Conservation (phyloP, 129 eudicot species). For the Oenanthe sinensis region DNA sequence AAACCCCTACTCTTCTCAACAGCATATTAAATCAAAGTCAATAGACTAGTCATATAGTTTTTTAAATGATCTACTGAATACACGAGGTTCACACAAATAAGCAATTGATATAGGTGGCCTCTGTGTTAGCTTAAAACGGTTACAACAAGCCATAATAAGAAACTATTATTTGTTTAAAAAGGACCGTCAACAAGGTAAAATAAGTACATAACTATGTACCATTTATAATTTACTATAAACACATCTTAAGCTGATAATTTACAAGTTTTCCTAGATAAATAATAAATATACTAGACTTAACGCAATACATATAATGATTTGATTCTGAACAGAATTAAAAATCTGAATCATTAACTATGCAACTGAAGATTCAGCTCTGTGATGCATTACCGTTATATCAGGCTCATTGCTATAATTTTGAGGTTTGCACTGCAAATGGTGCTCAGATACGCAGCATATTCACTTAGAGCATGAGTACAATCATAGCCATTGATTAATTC, state of each 20-base stretch:
- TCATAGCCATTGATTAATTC: not conserved
- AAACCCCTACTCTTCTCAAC: not conserved
- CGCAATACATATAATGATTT: not conserved
- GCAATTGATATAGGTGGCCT: not conserved
- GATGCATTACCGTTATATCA: not conserved
- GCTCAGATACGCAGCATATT: not conserved
- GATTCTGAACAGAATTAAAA: not conserved
- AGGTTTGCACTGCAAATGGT: not conserved
- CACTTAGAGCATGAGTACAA: not conserved
- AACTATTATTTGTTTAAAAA: too few relatives aligned
- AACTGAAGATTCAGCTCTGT: not conserved
- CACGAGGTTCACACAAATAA: too few relatives aligned
- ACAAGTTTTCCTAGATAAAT: too few relatives aligned
- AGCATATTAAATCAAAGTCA: not conserved
- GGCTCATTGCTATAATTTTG: not conserved
- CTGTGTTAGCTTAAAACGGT: not conserved
- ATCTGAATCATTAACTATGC: not conserved
- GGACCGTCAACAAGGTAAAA: not conserved
- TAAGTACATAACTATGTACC: not conserved
- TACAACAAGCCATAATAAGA: not conserved
- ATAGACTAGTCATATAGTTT: not conserved
- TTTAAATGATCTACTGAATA: not conserved
- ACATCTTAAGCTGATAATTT: not conserved
- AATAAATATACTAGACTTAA: not conserved
- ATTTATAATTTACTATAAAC: not conserved